Base-by-base conservation (phyloP, 805 yeast genomes). In the Monosporozyma yasuniensis region DNA sequence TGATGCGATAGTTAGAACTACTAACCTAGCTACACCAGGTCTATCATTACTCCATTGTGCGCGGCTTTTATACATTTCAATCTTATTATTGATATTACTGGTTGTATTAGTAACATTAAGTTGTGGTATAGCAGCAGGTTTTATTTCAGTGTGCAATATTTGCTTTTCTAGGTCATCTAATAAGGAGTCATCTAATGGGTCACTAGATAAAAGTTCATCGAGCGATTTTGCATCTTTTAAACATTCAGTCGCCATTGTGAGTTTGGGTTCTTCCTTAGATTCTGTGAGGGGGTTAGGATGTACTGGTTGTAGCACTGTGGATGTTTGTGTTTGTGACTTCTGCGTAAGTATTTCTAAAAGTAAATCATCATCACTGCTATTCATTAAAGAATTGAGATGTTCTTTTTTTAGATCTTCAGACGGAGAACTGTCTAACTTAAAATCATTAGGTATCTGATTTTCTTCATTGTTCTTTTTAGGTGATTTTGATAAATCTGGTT, bases 21-120 rank as follows among this genome's bases (percentile, higher is more conserved):
- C 66, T 18, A 61, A 44, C 67, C 72, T 45, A 56, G 57, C 46
- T 52, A 83, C 72, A 38, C 73, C 76, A 0, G 69, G 62, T 42
- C 79, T 69, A 3, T 63, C 54, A n/a, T 72, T 73, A 6, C 83
- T 75, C 19, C 76, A 53, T 42, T 69, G 66, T 0, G 82, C 74
- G 11, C 52, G 38, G 18, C 55, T 52, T 4, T 50, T 54, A 41
- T 52, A 54, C 23, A 46, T 50, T 7, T 44, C 42, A 8, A 7
- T 16, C 28, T 3, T 23, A 23, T 6, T 16, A 12, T 42, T n/a
- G 9, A 14, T 25, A n/a, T 4, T n/a, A 21, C 21, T 39, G 12
- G 16, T 8, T 5, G 27, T 19, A 2, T 10, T 14, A 18, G 25
- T 6, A 5, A 19, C 5, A 10, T 16, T 34, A 7, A 21, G 30